Base-by-base conservation (phyloP, 1,284 basidiomycete genomes). In the Ganoderma resinaceum region DNA sequence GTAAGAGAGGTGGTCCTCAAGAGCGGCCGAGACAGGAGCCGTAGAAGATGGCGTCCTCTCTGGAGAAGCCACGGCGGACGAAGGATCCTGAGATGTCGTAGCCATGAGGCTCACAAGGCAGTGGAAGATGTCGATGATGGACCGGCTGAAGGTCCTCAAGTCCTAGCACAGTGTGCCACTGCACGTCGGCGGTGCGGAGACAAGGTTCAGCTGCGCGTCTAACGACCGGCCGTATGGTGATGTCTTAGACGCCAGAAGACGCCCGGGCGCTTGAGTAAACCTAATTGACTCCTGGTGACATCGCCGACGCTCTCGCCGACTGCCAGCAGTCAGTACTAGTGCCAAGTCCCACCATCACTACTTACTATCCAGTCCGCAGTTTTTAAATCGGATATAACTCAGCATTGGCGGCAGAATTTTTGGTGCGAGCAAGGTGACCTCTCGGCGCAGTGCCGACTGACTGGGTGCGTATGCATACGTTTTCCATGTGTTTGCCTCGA, bases 1-100 rank as follows among this genome's bases (percentile, higher is more conserved):
- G 70, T 75, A 78, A 8, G 77, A 76, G 11, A 78, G 72, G 57
- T 74, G 75, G 23, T 66, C 67, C 52, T 68, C 63, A n/a, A 72
- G 61, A 20, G 59, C 35, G 8, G 67, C 46, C 18, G 70, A 61
- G 12, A 62, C 33, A 8, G 65, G 61, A 37, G 53, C 23, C 18
- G 49, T 40, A 59, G 38, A 59, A 4, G 62, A 66, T 18, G 69
- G 33, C 9, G 33, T 59, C 16, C 53, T 49, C 61, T 62, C 61
- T 40, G 65, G 35, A 33, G 57, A 37, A 2, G 33, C 12, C n/a
- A 60, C 37, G 53, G 63, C 61, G 26, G 67, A 59, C 26, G 67
- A 67, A 38, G 23, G 63, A 52, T 63, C 62, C 18, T 33, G 58
- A 37, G 69, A 58, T 38, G 52, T 58, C 2, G 63, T 59, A 38